Evolutionary conservation across 2,329 filamentous ascomycete species (phyloP).

Genomic region (Verticillium nonalfalfae): DNA sequence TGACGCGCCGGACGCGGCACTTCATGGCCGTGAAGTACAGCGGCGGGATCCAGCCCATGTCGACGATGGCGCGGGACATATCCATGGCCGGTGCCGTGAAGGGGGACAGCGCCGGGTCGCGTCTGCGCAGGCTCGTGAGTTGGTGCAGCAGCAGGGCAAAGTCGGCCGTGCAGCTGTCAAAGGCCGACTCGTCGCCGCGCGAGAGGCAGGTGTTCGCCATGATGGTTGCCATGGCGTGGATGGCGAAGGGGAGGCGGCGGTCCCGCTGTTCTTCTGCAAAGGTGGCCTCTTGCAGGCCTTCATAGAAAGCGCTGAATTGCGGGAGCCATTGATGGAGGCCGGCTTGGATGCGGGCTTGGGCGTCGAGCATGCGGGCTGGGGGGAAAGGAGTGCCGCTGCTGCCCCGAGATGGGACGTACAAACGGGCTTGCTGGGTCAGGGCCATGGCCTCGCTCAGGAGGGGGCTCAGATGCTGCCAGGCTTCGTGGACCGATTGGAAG

Average conservation of each 20-base stretch:
- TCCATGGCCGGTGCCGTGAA: conserved; percentile 10
- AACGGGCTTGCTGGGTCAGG: background rate
- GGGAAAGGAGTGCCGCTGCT: background rate
- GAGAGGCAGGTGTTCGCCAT: conserved; percentile 29
- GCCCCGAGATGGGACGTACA: background rate
- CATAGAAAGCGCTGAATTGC: conserved; percentile 17
- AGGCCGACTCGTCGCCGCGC: conserved; percentile 25
- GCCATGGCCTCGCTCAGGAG: background rate
- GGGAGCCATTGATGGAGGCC: conserved; percentile 14
- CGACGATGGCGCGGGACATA: conserved; percentile 26
- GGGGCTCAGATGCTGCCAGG: conserved; percentile 2
- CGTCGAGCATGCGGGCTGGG: background rate
- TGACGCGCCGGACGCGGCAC: conserved; percentile 34
- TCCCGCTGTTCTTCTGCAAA: conserved; percentile 8
- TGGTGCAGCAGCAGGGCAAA: conserved; percentile 26
- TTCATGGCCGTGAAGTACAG: conserved; percentile 40
- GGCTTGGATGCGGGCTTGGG: background rate
- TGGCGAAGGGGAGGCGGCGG: conserved; percentile 22
- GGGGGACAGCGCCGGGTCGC: background rate
- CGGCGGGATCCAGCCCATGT: conserved; percentile 37
- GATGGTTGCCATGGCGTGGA: conserved; percentile 35
- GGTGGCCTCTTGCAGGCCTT: background rate
- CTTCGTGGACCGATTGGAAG: conserved; percentile 3
- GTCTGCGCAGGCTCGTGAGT: conserved; percentile 1
- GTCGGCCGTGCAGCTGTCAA: conserved; percentile 23